Evolutionary conservation across 164 flowering plant species (phyloP), one percentile per base, ranked within the genome.

Genomic region (Umbilicus rupestris): DNA sequence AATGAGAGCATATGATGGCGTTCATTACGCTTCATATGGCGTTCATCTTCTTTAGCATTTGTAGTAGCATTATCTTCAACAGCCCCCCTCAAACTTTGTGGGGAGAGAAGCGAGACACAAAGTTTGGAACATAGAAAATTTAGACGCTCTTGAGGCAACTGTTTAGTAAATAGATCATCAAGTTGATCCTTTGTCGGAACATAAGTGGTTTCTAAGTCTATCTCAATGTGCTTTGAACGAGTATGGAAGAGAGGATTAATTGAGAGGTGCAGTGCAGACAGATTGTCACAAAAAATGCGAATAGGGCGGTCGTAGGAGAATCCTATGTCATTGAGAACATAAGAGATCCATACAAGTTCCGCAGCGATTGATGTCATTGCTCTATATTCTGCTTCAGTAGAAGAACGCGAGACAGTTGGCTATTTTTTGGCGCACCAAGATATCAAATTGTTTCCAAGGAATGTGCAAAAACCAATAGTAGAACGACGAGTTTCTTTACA

Each of bases 371-470:
- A 22, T 2, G 65, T 8, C 24, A 35, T 5, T 4, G 65, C 65
- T 12, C 1, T 35, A 16, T 62, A 62, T 35, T 31, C 65, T 17
- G 65, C 41, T 0, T 62, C 44, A 17, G 65, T 62, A 3, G 44
- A 33, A 16, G 65, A 62, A 17, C 42, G n/a, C 0, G 65, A 7
- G 12, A 62, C 65, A 10, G 5, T 62, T 0, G 39, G n/a, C 19
- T 62, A 39, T 62, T 62, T 62, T 22, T 62, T 62, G 11, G 42
- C 7, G 15, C 44, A 16, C 65, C 41, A 62, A 9, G 41, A 62
- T 17, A 62, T 31, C 24, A 62, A 3, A 33, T 35, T 62, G 0
- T 22, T 62, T 8, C 33, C 42, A 1, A 62, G 41, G 10, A 33
- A 62, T 16, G 12, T 14, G 24, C 65, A 62, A 29, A 60, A 60